Conservation (phyloP, 495 filamentous ascomycete genomes). For the Neurospora tetrasperma region DNA sequence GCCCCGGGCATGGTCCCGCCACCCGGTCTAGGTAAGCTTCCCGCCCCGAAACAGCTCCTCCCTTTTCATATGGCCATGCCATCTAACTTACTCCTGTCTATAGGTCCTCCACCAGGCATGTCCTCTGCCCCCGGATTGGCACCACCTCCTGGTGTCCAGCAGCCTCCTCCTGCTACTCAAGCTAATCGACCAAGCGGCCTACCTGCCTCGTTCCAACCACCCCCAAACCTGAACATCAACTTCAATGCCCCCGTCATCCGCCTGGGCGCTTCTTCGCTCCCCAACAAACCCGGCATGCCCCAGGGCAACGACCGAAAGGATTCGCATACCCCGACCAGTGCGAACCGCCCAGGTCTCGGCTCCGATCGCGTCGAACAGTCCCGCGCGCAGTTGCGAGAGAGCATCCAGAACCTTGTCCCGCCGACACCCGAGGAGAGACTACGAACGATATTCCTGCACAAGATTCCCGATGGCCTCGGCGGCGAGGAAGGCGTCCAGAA, state of each 20-base stretch:
- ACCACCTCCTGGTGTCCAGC: constrained; percentile 71
- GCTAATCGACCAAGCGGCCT: constrained; percentile 68
- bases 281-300: constrained; percentile 49
- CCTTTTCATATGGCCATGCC: neutral
- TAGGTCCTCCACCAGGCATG: constrained; percentile 61
- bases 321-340: constrained; percentile 28
- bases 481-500: constrained; percentile 77
- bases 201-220: constrained; percentile 78
- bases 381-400: constrained; percentile 60
- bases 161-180: constrained; percentile 52
- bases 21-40: constrained; percentile 71
- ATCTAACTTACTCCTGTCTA: neutral
- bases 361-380: constrained; percentile 54
- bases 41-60: constrained; percentile 5
- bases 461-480: constrained; percentile 66
- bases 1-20: constrained; percentile 62
- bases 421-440: constrained; percentile 85
- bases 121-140: constrained; percentile 68
- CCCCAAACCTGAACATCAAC: constrained; percentile 93
- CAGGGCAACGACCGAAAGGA: constrained; percentile 35
- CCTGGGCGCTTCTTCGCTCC: constrained; percentile 60
- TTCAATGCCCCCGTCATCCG: constrained; percentile 96
- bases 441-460: constrained; percentile 81
- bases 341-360: constrained; percentile 60
- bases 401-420: constrained; percentile 66